Percentiles rank a stretch among this genome's conserved stretches.
Evolutionary conservation across 257 asterid species (phyloP).

Genomic region (Nicotiana obtusifolia): DNA sequence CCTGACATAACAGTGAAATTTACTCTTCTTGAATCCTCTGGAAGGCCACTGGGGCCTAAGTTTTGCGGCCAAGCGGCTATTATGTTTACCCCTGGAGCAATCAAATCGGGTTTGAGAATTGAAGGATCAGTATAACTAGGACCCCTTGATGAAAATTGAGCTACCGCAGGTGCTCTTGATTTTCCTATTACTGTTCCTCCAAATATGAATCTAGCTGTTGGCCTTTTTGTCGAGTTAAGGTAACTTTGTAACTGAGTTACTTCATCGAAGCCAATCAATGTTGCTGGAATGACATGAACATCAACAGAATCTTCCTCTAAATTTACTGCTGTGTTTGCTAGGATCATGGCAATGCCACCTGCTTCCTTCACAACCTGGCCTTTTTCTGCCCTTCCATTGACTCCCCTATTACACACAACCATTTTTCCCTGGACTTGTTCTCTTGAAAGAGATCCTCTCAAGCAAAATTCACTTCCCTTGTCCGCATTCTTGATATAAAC

Average conservation of each 20-base stretch:
- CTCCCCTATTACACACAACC: constrained; percentile 81
- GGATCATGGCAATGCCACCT: constrained; percentile 78
- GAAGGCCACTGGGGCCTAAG: constrained; percentile 82
- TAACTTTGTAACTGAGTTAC: constrained; percentile 41
- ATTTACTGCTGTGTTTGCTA: constrained; percentile 65
- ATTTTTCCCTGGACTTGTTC: constrained; percentile 57
- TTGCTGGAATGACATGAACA: constrained; percentile 78
- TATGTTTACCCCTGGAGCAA: constrained; percentile 90
- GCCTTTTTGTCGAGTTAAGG: constrained; percentile 45
- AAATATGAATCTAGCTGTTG: constrained; percentile 62
- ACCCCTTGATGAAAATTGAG: constrained; percentile 87
- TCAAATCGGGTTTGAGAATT: constrained; percentile 77
- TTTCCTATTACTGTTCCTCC: constrained; percentile 64
- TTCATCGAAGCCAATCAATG: constrained; percentile 64
- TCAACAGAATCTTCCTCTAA: constrained; percentile 85
- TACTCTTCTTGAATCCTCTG: constrained; percentile 76
- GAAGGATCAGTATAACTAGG: constrained; percentile 81
- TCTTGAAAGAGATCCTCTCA: constrained; percentile 63
- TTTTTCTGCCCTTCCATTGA: constrained; percentile 85
- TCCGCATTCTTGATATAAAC: constrained; percentile 53
- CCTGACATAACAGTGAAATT: constrained; percentile 94
- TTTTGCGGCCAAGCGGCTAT: constrained; percentile 96
- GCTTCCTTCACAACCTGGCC: constrained; percentile 79
- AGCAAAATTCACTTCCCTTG: constrained; percentile 60
- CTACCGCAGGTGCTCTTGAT: constrained; percentile 76